A percentile compares a stretch with the other conserved stretches of the same genome.
These are phyloP conservation scores for Castanea mollissima DNA, from an alignment of 306 rosid genomes.

Conservation along the genomic window DNA sequence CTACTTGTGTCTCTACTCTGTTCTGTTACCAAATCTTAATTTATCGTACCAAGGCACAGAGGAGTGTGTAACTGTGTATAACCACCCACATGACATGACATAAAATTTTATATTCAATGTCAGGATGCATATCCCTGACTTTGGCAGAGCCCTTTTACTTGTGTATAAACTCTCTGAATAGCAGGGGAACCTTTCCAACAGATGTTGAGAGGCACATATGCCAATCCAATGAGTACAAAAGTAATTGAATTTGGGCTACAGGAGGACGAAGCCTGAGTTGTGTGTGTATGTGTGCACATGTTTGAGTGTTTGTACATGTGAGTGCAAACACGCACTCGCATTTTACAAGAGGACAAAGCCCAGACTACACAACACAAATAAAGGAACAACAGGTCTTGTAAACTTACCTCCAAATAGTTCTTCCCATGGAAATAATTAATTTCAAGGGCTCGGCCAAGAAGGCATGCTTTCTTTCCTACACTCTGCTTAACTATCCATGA, in stretches of 20 bases:
- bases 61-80: no score
- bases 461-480: constrained; percentile 92
- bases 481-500: constrained; percentile 96
- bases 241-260: not conserved
- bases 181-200: not conserved
- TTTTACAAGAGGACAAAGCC: not conserved
- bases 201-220: not conserved
- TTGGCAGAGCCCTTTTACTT: not conserved
- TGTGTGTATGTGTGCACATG: no score
- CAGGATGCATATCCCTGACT: no score
- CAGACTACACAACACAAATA: not conserved
- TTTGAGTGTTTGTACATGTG: no score
- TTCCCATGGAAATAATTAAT: constrained; percentile 59
- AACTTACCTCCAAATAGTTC: constrained; percentile 80
- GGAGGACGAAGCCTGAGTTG: no score
- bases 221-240: not conserved
- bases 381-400: not conserved
- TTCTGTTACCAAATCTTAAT: not conserved
- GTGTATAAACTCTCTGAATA: not conserved
- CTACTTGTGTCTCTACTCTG: not conserved
- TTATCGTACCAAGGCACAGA: not conserved
- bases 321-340: no score
- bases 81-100: not conserved
- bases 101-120: not conserved
- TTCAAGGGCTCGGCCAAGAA: constrained; percentile 75